These are phyloP conservation scores for Calycina marina DNA, from an alignment of 2,329 filamentous ascomycete species.

Conservation along the genomic window DNA sequence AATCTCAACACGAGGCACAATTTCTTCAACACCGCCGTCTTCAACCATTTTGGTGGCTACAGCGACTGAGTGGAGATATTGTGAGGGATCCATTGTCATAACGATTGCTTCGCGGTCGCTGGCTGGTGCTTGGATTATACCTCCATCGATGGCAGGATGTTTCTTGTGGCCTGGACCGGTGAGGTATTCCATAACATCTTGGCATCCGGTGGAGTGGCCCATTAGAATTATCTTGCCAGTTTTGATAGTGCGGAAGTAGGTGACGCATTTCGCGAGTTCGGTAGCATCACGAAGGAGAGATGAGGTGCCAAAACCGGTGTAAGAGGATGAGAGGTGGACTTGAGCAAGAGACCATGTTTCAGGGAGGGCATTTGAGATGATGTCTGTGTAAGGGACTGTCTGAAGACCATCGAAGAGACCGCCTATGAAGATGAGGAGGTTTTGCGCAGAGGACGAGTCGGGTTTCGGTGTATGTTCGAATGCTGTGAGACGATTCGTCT, in stretches of 20 bases:
- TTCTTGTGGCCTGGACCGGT: conserved; percentile 17
- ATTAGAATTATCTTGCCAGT: conserved; percentile 46
- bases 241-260: conserved; percentile 30
- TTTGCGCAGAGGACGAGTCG: conserved; percentile 16
- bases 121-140: conserved; percentile 51
- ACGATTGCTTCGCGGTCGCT: conserved; percentile 44
- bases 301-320: conserved; percentile 27
- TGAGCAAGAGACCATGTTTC: conserved; percentile 31
- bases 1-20: conserved; percentile 24
- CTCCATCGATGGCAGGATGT: conserved; percentile 37
- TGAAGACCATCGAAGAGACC: conserved; percentile 38
- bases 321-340: conserved; percentile 29
- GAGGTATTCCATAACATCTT: conserved; percentile 53
- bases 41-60: conserved; percentile 29
- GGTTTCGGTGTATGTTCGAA: conserved; percentile 20
- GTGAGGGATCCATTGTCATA: conserved; percentile 24
- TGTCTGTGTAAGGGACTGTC: conserved; percentile 31
- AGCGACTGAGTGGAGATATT: conserved; percentile 22
- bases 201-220: conserved; percentile 56
- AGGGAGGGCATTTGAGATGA: conserved; percentile 23
- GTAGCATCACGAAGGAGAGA: conserved; percentile 31
- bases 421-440: conserved; percentile 37
- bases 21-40: conserved; percentile 28
- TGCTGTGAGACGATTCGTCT: conserved; percentile 20
- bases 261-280: conserved; percentile 33